These are phyloP conservation scores for Monosporascus sp. DNA, from an alignment of 2,329 filamentous ascomycete genomes.

Conservation along the genomic window DNA sequence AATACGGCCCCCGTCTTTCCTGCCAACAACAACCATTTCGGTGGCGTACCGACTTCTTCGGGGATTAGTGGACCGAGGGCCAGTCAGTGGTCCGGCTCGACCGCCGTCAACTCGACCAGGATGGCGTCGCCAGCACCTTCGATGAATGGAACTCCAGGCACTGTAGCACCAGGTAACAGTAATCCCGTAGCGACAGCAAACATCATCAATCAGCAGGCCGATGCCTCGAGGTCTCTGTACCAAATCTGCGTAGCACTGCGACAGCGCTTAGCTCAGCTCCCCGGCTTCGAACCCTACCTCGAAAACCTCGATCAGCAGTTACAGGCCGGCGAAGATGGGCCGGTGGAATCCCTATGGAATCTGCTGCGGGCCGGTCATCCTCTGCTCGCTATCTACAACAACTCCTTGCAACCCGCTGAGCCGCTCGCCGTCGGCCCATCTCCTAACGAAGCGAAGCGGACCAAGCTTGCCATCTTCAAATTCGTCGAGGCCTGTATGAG, in stretches of 20 bases:
- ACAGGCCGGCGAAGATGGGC: slow-evolving; percentile 60
- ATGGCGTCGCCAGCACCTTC: slow-evolving; percentile 48
- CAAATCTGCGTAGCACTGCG: slow-evolving; percentile 88
- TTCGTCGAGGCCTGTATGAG: slow-evolving; percentile 86
- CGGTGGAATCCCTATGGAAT: slow-evolving; percentile 87
- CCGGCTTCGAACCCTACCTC: slow-evolving; percentile 73
- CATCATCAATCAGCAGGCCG: slow-evolving; percentile 95
- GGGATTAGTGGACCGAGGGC: slow-evolving; percentile 50
- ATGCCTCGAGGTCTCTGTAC: slow-evolving; percentile 86
- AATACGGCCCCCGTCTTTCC: slow-evolving; percentile 53
- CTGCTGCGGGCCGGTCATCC: slow-evolving; percentile 80
- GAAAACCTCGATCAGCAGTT: slow-evolving; percentile 65
- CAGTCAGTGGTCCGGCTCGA: slow-evolving; percentile 60
- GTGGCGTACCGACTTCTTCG: slow-evolving; percentile 35
- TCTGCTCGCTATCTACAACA: slow-evolving; percentile 87
- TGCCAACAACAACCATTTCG: slow-evolving; percentile 41
- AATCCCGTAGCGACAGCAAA: slow-evolving; percentile 76
- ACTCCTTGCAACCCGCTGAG: slow-evolving; percentile 67
- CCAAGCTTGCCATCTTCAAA: slow-evolving; percentile 85
- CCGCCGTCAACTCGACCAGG: slow-evolving; percentile 43
- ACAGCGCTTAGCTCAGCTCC: slow-evolving; percentile 75
- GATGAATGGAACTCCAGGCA: slow-evolving; percentile 35
- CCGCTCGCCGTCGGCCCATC: slow-evolving; percentile 63
- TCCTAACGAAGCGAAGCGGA: slow-evolving; percentile 63
- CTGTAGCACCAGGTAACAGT: slow-evolving; percentile 41